Conservation (phyloP, 1,284 basidiomycete species). For the Tilletia setariae region DNA sequence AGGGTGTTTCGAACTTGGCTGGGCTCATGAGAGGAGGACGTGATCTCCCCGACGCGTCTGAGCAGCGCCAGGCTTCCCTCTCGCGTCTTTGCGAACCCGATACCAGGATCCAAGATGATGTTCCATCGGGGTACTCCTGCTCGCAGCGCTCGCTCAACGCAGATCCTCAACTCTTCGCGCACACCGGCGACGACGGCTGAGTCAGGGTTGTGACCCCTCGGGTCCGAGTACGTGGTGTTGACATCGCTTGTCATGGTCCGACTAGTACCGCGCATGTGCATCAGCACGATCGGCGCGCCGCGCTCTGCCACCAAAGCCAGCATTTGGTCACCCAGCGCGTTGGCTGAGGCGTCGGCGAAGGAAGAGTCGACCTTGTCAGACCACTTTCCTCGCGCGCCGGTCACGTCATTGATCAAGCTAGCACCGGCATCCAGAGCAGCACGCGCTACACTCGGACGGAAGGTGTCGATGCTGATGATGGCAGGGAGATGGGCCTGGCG, state of each 20-base stretch:
- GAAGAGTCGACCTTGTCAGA: conserved; percentile 61
- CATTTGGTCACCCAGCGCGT: conserved; percentile 2
- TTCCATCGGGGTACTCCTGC: conserved; percentile 84
- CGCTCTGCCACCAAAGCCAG: conserved; percentile 3
- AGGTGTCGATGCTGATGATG: conserved; percentile 83
- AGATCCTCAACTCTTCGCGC: conserved; percentile 68
- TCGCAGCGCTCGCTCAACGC: conserved; percentile 68
- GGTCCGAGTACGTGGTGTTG: conserved; percentile 65
- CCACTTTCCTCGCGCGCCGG: conserved; percentile 57
- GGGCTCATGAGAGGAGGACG: not conserved
- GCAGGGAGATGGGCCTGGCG: conserved; percentile 54
- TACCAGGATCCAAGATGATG: conserved; percentile 84
- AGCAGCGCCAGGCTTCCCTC: conserved; percentile 70
- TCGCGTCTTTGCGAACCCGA: conserved; percentile 88
- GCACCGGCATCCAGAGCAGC: conserved; percentile 78
- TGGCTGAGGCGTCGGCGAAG: conserved; percentile 62
- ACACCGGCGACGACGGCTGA: conserved; percentile 69
- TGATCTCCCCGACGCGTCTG: conserved; percentile 21
- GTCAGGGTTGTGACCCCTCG: conserved; percentile 18
- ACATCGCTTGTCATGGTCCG: conserved; percentile 56
- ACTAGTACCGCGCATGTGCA: conserved; percentile 85
- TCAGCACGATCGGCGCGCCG: conserved; percentile 71
- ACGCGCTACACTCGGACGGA: conserved; percentile 76
- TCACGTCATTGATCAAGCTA: conserved; percentile 91
- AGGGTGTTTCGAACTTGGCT: not conserved